These are phyloP conservation scores for Picochlorum sp. DNA, from an alignment of 139 green algal species.

Conservation along the genomic window DNA sequence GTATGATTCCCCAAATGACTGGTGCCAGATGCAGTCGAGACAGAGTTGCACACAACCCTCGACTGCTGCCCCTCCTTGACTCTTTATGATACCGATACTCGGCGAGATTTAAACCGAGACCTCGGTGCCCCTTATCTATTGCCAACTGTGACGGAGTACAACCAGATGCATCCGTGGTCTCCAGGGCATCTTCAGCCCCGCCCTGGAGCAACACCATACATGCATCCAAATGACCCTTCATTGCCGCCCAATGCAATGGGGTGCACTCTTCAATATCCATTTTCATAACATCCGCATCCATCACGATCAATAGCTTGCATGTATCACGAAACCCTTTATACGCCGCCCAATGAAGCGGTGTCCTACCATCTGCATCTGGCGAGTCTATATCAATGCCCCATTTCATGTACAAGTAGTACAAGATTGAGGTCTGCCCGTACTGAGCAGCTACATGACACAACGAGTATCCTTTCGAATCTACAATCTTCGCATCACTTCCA, in stretches of 20 bases:
- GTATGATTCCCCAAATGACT: constrained; percentile 68
- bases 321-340: constrained; percentile 83
- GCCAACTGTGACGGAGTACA: constrained; percentile 81
- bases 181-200: constrained; percentile 48
- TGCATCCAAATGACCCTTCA: constrained; percentile 84
- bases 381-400: constrained; percentile 76
- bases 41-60: constrained; percentile 20
- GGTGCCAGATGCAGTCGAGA: constrained; percentile 64
- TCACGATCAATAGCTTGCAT: constrained; percentile 82
- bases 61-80: constrained; percentile 16
- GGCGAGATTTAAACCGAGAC: constrained; percentile 53
- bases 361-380: constrained; percentile 52
- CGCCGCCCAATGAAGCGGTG: constrained; percentile 68
- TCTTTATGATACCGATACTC: constrained; percentile 49
- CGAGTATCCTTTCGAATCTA: constrained; percentile 60
- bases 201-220: constrained; percentile 83
- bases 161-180: constrained; percentile 66
- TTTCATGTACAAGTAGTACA: constrained; percentile 81
- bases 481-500: constrained; percentile 34
- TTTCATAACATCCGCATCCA: constrained; percentile 48
- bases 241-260: constrained; percentile 92
- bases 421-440: constrained; percentile 87
- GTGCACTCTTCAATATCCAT: constrained; percentile 88
- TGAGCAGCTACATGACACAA: constrained; percentile 81
- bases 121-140: constrained; percentile 81